Evolutionary conservation across 768 basidiomycete genomes (phyloP), one percentile per base, ranked within the genome.

Genomic region (Leccinum ochraceum): DNA sequence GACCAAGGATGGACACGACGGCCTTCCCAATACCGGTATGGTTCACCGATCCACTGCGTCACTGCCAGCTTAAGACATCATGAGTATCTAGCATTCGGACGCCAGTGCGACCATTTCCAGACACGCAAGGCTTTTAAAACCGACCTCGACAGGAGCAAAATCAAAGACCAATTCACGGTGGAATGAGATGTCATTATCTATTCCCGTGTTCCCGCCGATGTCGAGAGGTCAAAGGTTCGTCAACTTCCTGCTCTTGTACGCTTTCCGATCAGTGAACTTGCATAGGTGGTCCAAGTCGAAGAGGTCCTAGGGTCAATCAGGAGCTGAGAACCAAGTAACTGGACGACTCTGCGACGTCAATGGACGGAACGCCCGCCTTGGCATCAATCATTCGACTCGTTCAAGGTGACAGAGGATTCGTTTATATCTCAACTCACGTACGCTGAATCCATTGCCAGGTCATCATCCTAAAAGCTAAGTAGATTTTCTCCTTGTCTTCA

Each of bases 51-150:
- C 36, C 22, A 8, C 51, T 14, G 22, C 16, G 1, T n/a, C 28
- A 22, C n/a, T 37, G 13, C 53, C 10, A 32, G 32, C 32, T 32
- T 32, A 32, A 32, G 32, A 11, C 6, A 57, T 58, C 8, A 57
- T 42, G 28, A 59, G 30, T 28, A 46, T 32, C 13, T 65, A 80
- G 83, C 74, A 73, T 37, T 72, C 88, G 8, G 61, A 69, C 14
- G 74, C 79, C 17, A 67, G 87, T 2, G 74, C 80, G 1, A 86
- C 79, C 63, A 72, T 81, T 54, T 75, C 77, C 14, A 76, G 74
- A 6, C 78, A 83, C 49, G 69, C 78, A 2, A 76, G 80, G 16
- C 78, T 80, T 9, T 73, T 85, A 56, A 85, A 85, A 63, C 83
- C 86, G 0, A 63, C 62, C 0, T 60, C 71, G 30, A 77, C 32